Evolutionary conservation across 2,329 filamentous ascomycete species (phyloP).

Genomic region (Paraphaeosphaeria sporulosa): DNA sequence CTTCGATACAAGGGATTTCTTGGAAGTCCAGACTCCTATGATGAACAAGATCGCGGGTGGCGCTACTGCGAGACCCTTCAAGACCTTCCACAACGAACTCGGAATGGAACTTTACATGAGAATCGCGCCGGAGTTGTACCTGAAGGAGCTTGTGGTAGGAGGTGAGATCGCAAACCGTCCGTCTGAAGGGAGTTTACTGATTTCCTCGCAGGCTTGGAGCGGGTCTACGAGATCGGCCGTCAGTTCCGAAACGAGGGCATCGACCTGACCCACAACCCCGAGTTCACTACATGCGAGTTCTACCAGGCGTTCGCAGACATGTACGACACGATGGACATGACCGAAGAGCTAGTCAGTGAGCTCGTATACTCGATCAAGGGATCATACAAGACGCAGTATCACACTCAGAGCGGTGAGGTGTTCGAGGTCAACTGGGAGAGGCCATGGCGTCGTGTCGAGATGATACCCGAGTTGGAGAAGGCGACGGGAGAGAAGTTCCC

Average conservation of each 20-base stretch:
- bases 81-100: slow-evolving; percentile 94
- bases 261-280: slow-evolving; percentile 94
- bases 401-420: slow-evolving; percentile 83
- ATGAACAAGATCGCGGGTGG: slow-evolving; percentile 95
- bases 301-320: slow-evolving; percentile 78
- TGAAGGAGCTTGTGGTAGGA: slow-evolving; percentile 96
- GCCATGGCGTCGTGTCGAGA: slow-evolving; percentile 92
- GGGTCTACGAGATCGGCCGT: slow-evolving; percentile 93
- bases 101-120: slow-evolving; percentile 95
- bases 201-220: slow-evolving; percentile 68
- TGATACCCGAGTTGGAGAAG: slow-evolving; percentile 93
- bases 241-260: slow-evolving; percentile 95
- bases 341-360: slow-evolving; percentile 89
- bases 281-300: slow-evolving; percentile 98
- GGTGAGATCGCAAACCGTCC: slow-evolving; percentile 45
- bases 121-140: slow-evolving; percentile 91
- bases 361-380: slow-evolving; percentile 91
- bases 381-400: slow-evolving; percentile 83
- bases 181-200: neutral
- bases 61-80: slow-evolving; percentile 93
- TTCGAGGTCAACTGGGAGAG: slow-evolving; percentile 96
- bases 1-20: slow-evolving; percentile 67
- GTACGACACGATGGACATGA: slow-evolving; percentile 88
- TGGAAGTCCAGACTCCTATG: slow-evolving; percentile 94
- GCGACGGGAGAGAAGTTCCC: slow-evolving; percentile 94